Evolutionary conservation across 2,329 filamentous ascomycete species (phyloP), one percentile per base, ranked within the genome.

Genomic region (Colletotrichum tofieldiae): DNA sequence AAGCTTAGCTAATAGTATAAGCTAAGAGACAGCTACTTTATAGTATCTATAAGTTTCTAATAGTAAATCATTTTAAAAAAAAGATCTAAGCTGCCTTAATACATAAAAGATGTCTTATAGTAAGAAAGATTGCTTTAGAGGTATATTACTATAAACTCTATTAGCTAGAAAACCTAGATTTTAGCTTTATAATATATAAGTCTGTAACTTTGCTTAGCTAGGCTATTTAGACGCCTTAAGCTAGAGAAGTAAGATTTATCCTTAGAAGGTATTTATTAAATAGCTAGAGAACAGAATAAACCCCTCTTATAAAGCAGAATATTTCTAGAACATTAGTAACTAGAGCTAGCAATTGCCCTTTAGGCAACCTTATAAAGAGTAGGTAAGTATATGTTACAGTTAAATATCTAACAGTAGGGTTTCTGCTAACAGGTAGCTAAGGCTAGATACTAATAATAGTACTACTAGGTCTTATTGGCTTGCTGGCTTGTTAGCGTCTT

Each of bases 11-110:
- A 73, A 72, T 0, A 52, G 59, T 56, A 75, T 72, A 3, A 79
- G 66, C 1, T 52, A 35, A 4, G 75, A 65, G 5, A 79, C 58
- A 23, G 75, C 71, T 3, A 70, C 14, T 8, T 63, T 4, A 37
- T 79, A 79, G 64, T 75, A 65, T 4, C 73, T 41, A 3, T 3
- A 74, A n/a, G 37, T 73, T 75, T 18, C 62, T 67, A 5, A 16
- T 23, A 23, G 41, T 37, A 35, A 2, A 16, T 58, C 12, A 16
- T 18, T 8, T 37, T 23, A 26, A 49, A 66, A 26, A 11, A 49
- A 49, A 11, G 47, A 49, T 3, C 23, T 9, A 52, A 47, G 18
- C 8, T 32, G 35, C 6, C 56, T 32, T 20, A 66, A 49, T 8
- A 52, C 64, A 8, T 58, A 20, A 29, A 66, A 64, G 2, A 14